Evolutionary conservation across 2,329 filamentous ascomycete genomes (phyloP).

Genomic region (Fusarium pseudoanthophilum): DNA sequence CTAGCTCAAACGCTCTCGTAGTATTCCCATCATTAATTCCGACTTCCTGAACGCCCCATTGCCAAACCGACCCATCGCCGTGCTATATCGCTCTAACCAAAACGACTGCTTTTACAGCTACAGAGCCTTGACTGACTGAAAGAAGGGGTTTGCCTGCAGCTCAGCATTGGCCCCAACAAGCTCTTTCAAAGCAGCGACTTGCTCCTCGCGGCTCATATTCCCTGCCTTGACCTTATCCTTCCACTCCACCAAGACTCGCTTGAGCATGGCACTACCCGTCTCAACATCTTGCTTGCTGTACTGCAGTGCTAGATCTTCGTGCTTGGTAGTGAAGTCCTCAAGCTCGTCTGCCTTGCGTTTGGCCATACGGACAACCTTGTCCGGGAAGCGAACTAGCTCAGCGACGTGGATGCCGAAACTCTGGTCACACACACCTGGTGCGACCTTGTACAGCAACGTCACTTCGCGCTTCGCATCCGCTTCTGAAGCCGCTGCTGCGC

Average conservation of each 20-base stretch:
- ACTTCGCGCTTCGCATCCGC: conserved; percentile 76
- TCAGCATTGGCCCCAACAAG: conserved; percentile 79
- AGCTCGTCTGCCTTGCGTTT: conserved; percentile 98
- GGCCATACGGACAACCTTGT: conserved; percentile 99
- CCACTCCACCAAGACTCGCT: conserved; percentile 85
- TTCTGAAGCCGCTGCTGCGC: conserved; percentile 50
- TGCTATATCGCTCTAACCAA: conserved; percentile 2
- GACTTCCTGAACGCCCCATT: conserved; percentile 24
- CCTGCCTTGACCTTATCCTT: conserved; percentile 76
- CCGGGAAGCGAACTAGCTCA: conserved; percentile 93
- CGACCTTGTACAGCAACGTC: conserved; percentile 95
- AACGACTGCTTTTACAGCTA: conserved; percentile 43
- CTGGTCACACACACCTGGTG: conserved; percentile 95
- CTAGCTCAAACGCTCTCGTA: conserved; percentile 7
- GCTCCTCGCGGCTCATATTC: conserved; percentile 76
- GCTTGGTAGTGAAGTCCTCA: conserved; percentile 90
- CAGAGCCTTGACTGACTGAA: conserved; percentile 70
- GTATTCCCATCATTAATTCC: conserved; percentile 15
- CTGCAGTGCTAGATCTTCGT: conserved; percentile 68
- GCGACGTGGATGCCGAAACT: conserved; percentile 98
- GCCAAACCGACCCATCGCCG: background rate
- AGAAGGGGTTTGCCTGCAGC: conserved; percentile 74
- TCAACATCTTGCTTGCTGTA: conserved; percentile 90
- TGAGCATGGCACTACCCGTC: conserved; percentile 85
- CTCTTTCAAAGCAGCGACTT: conserved; percentile 81